These are phyloP conservation scores for Trichophyton equinum DNA, from an alignment of 2,329 filamentous ascomycete genomes.

Conservation along the genomic window DNA sequence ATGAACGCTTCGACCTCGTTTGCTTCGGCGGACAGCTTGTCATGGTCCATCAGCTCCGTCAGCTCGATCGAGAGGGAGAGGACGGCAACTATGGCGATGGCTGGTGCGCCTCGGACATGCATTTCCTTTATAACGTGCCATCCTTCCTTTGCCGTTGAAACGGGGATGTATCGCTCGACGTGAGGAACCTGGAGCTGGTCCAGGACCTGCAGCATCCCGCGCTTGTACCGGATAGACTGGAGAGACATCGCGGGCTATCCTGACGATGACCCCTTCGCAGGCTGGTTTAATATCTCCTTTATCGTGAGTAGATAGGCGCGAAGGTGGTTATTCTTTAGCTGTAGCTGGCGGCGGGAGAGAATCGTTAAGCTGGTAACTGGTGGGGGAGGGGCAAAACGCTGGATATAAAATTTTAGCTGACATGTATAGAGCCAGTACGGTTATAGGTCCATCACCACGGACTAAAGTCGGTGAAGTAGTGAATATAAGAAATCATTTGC, in stretches of 20 bases:
- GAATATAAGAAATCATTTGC: background rate
- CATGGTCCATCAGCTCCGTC: constrained; percentile 30
- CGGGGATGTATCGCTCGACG: constrained; percentile 43
- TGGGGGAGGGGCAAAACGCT: background rate
- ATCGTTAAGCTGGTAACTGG: background rate
- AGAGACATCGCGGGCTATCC: constrained; percentile 22
- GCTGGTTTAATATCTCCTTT: background rate
- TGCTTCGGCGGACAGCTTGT: constrained; percentile 37
- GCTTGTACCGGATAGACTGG: constrained; percentile 49
- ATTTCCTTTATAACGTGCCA: constrained; percentile 56
- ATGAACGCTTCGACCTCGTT: constrained; percentile 58
- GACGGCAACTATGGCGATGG: constrained; percentile 94
- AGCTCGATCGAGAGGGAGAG: constrained; percentile 80
- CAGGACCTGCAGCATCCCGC: constrained; percentile 46
- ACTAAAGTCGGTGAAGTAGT: background rate
- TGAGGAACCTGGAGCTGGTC: constrained; percentile 53
- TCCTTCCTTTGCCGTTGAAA: constrained; percentile 45
- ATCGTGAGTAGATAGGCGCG: background rate
- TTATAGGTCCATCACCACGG: background rate
- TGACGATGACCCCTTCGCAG: background rate
- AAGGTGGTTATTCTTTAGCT: background rate
- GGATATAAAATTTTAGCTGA: background rate
- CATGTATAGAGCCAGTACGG: background rate
- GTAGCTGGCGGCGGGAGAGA: background rate
- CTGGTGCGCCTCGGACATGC: constrained; percentile 64